A percentile compares a stretch with the other conserved stretches of the same genome.
Conservation (phyloP, 495 filamentous ascomycete genomes). For the Clohesyomyces aquaticus region DNA sequence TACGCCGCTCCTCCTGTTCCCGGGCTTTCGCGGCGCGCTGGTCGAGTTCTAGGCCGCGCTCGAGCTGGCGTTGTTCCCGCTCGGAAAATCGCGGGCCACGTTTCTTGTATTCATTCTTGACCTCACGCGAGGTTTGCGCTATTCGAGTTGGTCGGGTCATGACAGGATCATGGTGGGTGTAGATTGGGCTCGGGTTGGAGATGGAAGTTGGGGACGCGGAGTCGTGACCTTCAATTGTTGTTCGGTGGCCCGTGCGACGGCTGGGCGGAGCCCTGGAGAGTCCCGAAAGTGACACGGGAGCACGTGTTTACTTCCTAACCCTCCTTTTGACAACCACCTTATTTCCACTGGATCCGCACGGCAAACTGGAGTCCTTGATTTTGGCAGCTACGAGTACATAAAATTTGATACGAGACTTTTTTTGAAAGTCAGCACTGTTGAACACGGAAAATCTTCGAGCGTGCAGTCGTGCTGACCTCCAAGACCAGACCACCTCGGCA, state of each 20-base stretch:
- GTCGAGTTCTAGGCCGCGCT: constrained; percentile 33
- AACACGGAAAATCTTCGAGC: too few species aligned
- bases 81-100: constrained; percentile 27
- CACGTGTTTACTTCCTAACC: neutral
- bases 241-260: neutral
- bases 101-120: constrained; percentile 33
- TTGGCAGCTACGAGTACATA: too few species aligned
- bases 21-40: constrained; percentile 33
- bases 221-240: neutral
- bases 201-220: neutral
- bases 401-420: too few species aligned
- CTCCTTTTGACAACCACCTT: neutral
- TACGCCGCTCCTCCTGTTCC: constrained; percentile 32
- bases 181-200: neutral
- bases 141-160: constrained; percentile 26
- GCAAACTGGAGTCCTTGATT: too few species aligned
- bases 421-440: too few species aligned
- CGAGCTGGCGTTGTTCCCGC: constrained; percentile 20
- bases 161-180: constrained; percentile 2
- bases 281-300: constrained; percentile 4
- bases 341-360: neutral
- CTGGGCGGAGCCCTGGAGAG: neutral
- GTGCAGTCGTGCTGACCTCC: too few species aligned
- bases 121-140: constrained; percentile 37
- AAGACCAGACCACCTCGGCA: too few species aligned